A percentile compares a stretch with the other conserved stretches of the same genome.
phyloP scores from a whole-genome alignment of 2,329 filamentous ascomycete genomes.

The Tolypocladium sp. region DNA sequence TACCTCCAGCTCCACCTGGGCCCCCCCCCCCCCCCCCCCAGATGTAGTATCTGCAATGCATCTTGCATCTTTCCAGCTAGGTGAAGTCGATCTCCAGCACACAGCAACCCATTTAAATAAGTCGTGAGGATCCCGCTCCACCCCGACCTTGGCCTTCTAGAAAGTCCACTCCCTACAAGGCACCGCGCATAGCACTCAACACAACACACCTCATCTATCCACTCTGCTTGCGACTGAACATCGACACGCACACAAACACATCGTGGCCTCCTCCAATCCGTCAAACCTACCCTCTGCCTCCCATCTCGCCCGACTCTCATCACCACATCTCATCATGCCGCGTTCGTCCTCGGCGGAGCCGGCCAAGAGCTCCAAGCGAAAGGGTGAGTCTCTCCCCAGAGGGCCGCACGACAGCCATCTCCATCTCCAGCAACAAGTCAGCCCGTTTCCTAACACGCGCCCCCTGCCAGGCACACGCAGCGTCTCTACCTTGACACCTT shows the following conservation, averaged over 20 bases:
- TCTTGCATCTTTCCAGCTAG: neutral
- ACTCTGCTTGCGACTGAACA: neutral
- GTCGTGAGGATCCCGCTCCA: constrained; percentile 3
- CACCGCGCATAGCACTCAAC: neutral
- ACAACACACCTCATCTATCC: neutral
- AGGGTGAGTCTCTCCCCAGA: constrained; percentile 25
- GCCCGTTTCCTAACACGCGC: neutral
- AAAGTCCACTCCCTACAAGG: neutral
- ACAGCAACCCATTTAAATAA: neutral
- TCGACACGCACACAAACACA: neutral
- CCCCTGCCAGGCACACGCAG: constrained; percentile 50
- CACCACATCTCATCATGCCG: constrained; percentile 20
- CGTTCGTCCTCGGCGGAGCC: constrained; percentile 34
- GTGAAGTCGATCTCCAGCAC: neutral
- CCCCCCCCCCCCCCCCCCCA: neutral
- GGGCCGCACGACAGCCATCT: neutral
- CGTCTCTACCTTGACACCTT: constrained; percentile 78
- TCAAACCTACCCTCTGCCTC: neutral
- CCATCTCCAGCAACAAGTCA: neutral
- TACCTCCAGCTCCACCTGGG: neutral
- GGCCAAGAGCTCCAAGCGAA: constrained; percentile 33
- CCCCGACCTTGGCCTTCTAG: constrained; percentile 1
- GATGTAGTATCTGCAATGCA: neutral
- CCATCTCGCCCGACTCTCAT: neutral
- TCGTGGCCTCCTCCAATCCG: too few relatives aligned